Base-by-base conservation (phyloP, 2,329 filamentous ascomycete species). In the Trichoderma sp. region DNA sequence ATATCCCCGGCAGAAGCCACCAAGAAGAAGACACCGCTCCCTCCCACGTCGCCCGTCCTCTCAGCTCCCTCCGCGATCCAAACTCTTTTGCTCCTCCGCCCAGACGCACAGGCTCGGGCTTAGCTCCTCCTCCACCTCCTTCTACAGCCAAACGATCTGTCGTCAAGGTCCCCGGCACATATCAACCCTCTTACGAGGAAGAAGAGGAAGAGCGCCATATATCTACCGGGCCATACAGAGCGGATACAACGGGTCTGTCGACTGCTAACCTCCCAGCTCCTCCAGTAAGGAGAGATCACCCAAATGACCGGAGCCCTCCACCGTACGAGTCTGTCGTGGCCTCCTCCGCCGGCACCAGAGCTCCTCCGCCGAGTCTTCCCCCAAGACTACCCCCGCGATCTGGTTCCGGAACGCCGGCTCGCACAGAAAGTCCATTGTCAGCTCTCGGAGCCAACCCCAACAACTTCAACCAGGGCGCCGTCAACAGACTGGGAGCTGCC, bases 21-120 rank as follows among this genome's bases (percentile, higher is more conserved):
- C 80, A 81, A 37, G 75, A 77, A 33, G 74, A 76, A 19, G 72
- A 76, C 1, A 69, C 73, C 19, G 72, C 73, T 14, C 60, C 70
- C 24, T 70, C 74, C 27, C 82, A 84, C 72, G 78, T 81, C 56
- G 80, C 86, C 37, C 83, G 85, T 19, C 93, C 94, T 1, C 81
- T 96, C 55, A 84, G 88, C 10, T 84, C 88, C 4, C 85, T 97
- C 35, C 89, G 88, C 77, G 93, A 97, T 76, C 94, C 93, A 1
- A 79, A 87, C 1, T 87, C 88, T 19, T 97, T 97, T 77, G 93
- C 88, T 2, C 92, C 93, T 29, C 94, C 94, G 31, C 94, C 94
- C 0, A 94, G 88, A 74, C 91, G 81, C 47, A 78, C 78, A 33
- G 75, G 76, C 70, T 72, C 78, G 55, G 85, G 80, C 79, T 76